Conservation (phyloP, 345 rosid species). For the Hibiscus trionum region DNA sequence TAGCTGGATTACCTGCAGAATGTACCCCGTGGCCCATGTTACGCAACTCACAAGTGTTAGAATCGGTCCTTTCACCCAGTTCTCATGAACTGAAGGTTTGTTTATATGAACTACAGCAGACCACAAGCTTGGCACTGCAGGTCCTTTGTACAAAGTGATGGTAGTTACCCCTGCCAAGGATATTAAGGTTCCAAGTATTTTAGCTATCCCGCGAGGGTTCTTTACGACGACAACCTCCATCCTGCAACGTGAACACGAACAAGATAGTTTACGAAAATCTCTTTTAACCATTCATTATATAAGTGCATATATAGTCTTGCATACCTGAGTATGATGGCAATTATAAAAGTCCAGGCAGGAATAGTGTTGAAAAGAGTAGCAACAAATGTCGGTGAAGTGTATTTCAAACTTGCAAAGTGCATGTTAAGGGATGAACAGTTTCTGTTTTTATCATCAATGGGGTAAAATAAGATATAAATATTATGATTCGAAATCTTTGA, state of each 20-base stretch:
- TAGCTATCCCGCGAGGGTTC: slow-evolving; percentile 12
- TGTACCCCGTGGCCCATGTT: slow-evolving; percentile 49
- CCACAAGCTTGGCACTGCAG: slow-evolving; percentile 27
- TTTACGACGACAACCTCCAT: slow-evolving; percentile 46
- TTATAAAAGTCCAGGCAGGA: slow-evolving; percentile 39
- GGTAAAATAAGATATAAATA: background rate
- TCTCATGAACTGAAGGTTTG: slow-evolving; percentile 22
- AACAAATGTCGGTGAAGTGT: slow-evolving; percentile 15
- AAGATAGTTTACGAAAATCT: background rate
- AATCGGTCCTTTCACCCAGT: slow-evolving; percentile 53
- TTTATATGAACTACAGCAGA: slow-evolving; percentile 34
- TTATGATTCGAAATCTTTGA: background rate
- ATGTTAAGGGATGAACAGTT: slow-evolving; percentile 39
- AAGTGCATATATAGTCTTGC: background rate
- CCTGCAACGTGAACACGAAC: slow-evolving; percentile 18
- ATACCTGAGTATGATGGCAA: slow-evolving; percentile 39
- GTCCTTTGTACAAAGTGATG: slow-evolving; percentile 44
- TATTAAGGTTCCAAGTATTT: too few relatives aligned
- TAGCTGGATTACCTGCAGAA: slow-evolving; percentile 43
- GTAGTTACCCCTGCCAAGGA: too few relatives aligned
- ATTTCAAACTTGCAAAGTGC: slow-evolving; percentile 39
- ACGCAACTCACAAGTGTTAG: slow-evolving; percentile 50
- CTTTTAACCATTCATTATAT: background rate
- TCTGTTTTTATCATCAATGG: slow-evolving; percentile 22
- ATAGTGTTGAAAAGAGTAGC: slow-evolving; percentile 39